Evolutionary conservation across 2,329 filamentous ascomycete genomes (phyloP).

Genomic region (Macrophomina phaseolina): DNA sequence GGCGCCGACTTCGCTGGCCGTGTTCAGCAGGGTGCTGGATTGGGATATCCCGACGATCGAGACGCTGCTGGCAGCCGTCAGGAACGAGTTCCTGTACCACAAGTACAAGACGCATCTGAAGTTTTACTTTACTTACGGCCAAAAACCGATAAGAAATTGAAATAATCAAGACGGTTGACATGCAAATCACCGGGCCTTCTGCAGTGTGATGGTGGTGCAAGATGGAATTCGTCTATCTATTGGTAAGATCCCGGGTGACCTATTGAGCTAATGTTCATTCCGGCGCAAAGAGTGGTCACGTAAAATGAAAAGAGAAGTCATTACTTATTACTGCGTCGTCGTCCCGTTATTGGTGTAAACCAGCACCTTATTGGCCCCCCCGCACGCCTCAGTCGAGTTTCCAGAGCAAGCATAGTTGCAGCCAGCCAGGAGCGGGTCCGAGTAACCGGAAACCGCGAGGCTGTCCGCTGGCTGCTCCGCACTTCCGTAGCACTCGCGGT

Average conservation of each 20-base stretch:
- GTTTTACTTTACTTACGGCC: constrained; percentile 43
- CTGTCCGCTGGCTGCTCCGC: constrained; percentile 32
- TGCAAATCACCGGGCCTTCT: neutral
- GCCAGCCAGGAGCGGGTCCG: constrained; percentile 1
- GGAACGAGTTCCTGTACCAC: constrained; percentile 38
- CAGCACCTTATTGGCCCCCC: constrained; percentile 5
- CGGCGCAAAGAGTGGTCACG: neutral
- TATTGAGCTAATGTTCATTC: too few relatives aligned
- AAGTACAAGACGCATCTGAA: constrained; percentile 40
- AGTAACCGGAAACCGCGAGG: neutral
- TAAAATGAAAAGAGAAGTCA: neutral
- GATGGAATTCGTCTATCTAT: too few relatives aligned
- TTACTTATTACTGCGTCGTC: neutral
- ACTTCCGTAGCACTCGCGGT: constrained; percentile 43
- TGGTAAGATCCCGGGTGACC: too few relatives aligned
- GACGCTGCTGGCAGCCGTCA: constrained; percentile 42
- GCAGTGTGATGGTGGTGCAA: neutral
- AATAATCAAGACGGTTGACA: neutral
- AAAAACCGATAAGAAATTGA: constrained; percentile 34
- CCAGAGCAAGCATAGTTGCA: constrained; percentile 22
- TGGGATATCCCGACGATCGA: constrained; percentile 43
- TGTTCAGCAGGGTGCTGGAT: constrained; percentile 43
- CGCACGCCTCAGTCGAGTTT: constrained; percentile 21
- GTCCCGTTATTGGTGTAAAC: constrained; percentile 17
- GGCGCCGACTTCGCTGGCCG: constrained; percentile 44